A percentile compares a stretch with the other conserved stretches of the same genome.
phyloP scores from a whole-genome alignment of 1,284 basidiomycete genomes.

The Trametes hirsuta region DNA sequence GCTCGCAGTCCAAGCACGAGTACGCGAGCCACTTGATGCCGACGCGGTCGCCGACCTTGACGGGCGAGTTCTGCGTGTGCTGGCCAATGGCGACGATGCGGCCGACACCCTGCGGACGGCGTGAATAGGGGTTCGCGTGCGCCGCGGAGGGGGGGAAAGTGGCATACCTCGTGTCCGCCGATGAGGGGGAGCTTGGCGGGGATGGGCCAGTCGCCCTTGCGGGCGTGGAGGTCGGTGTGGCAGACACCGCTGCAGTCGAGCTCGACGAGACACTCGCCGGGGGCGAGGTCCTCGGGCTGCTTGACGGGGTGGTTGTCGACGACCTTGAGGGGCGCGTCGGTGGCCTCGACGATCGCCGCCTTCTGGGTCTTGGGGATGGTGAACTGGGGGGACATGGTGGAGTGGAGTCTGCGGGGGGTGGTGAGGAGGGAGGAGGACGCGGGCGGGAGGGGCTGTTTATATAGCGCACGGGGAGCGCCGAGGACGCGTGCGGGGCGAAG shows the following conservation, averaged over 20 bases:
- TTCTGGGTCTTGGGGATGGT: constrained; percentile 64
- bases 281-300: constrained; percentile 65
- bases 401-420: constrained; percentile 7
- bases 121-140: neutral
- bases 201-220: constrained; percentile 75
- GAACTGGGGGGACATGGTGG: constrained; percentile 29
- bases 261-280: constrained; percentile 83
- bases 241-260: constrained; percentile 76
- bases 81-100: constrained; percentile 78
- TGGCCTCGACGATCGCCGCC: constrained; percentile 60
- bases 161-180: constrained; percentile 74
- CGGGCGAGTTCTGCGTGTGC: constrained; percentile 60
- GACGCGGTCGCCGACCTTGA: constrained; percentile 79
- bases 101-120: constrained; percentile 56
- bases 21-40: constrained; percentile 81
- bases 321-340: constrained; percentile 49
- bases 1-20: constrained; percentile 66
- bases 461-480: constrained; percentile 8
- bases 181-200: constrained; percentile 72
- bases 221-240: constrained; percentile 82
- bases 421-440: neutral
- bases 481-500: constrained; percentile 3
- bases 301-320: constrained; percentile 60
- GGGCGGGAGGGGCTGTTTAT: constrained; percentile 2
- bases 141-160: neutral